Percentiles rank a stretch among this genome's conserved stretches.
Conservation (phyloP, 129 eudicot genomes). For the Heracleum sosnowskyi region DNA sequence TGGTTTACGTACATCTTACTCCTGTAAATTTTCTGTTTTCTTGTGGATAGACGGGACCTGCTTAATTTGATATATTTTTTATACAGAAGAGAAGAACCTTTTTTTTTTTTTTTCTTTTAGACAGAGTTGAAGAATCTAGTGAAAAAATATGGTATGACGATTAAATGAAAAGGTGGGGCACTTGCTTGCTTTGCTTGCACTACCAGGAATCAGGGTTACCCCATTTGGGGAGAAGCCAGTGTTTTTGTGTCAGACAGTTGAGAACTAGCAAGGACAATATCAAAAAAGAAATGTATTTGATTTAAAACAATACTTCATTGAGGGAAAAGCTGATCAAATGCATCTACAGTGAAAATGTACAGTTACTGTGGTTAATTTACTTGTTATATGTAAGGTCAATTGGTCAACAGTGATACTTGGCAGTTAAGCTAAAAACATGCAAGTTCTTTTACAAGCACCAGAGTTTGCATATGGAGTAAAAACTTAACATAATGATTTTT, state of each 20-base stretch:
- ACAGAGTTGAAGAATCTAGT: constrained; percentile 6
- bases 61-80: no score
- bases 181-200: constrained; percentile 92
- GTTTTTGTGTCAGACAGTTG: constrained; percentile 39
- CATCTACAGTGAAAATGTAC: background rate
- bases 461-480: background rate
- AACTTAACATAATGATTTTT: background rate
- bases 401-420: background rate
- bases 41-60: no score
- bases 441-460: constrained; percentile 2
- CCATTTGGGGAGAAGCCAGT: constrained; percentile 28
- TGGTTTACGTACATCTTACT: no score
- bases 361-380: constrained; percentile 4
- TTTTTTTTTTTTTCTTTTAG: background rate
- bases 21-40: no score
- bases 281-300: background rate
- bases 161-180: constrained; percentile 13
- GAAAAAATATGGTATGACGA: constrained; percentile 13
- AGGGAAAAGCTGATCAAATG: background rate
- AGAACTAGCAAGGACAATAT: constrained; percentile 4
- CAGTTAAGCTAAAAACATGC: background rate
- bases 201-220: constrained; percentile 79
- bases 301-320: background rate
- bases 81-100: no score
- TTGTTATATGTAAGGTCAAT: background rate